These are phyloP conservation scores for Zygotorulaspora mrakii DNA, from an alignment of 1,139 yeast species.

Conservation along the genomic window DNA sequence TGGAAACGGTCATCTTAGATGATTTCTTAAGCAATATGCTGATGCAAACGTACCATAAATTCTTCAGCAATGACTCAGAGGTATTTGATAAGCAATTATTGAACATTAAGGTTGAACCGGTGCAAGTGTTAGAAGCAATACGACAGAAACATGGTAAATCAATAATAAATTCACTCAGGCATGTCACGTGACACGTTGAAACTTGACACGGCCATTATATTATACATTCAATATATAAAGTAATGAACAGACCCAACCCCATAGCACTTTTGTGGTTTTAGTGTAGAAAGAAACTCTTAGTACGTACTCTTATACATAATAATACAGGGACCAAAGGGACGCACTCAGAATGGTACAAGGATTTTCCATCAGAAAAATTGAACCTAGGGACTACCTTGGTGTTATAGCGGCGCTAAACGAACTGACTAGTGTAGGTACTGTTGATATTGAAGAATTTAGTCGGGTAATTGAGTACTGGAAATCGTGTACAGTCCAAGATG, in stretches of 20 bases:
- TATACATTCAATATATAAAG: no score
- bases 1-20: conserved; percentile 10
- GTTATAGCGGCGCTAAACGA: conserved; percentile 50
- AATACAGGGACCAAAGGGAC: no score
- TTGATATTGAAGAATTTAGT: conserved; percentile 44
- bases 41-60: conserved; percentile 14
- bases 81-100: conserved; percentile 9
- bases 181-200: background rate
- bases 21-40: conserved; percentile 13
- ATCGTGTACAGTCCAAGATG: conserved; percentile 23
- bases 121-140: conserved; percentile 11
- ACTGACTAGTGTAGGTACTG: conserved; percentile 63
- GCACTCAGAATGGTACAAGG: conserved; percentile 23
- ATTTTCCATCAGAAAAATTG: conserved; percentile 50
- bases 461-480: conserved; percentile 50
- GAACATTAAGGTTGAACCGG: conserved; percentile 7
- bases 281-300: no score
- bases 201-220: no score
- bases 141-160: conserved; percentile 9
- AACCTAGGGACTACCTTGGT: conserved; percentile 46
- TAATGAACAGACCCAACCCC: no score
- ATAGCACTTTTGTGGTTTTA: no score
- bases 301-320: no score
- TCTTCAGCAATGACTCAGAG: conserved; percentile 7
- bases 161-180: background rate